Evolutionary conservation across 768 basidiomycete genomes (phyloP).

Genomic region (Pleurotus eryngii): DNA sequence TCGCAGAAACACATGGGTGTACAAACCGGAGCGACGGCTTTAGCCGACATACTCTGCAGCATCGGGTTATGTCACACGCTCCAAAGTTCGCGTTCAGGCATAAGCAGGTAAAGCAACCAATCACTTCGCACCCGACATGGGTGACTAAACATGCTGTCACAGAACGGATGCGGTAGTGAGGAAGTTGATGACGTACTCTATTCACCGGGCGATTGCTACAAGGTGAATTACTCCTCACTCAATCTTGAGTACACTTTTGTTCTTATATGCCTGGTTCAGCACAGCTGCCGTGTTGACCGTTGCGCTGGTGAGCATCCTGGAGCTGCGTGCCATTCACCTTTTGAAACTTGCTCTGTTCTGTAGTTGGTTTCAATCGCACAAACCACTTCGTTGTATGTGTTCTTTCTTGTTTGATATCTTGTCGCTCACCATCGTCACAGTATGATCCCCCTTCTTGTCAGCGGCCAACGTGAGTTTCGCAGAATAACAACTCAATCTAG

Average conservation of each 20-base stretch:
- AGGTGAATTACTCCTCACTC: not conserved
- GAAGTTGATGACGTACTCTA: not conserved
- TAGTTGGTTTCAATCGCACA: not conserved
- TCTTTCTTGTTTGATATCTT: not conserved
- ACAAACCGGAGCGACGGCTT: not conserved
- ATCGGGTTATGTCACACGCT: not conserved
- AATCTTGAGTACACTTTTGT: not conserved
- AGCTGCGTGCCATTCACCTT: too few relatives aligned
- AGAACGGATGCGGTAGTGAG: not conserved
- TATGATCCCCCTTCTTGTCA: not conserved
- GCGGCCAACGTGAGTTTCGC: not conserved
- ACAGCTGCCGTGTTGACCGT: not conserved
- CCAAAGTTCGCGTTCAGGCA: not conserved
- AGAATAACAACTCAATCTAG: not conserved
- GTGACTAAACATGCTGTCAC: not conserved
- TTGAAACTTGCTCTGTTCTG: too few relatives aligned
- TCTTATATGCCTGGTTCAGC: not conserved
- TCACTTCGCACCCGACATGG: too few relatives aligned
- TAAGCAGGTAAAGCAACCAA: not conserved
- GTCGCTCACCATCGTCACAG: not conserved
- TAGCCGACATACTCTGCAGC: not conserved
- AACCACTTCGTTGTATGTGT: not conserved
- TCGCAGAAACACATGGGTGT: not conserved
- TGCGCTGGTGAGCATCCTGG: too few relatives aligned
- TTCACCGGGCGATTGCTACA: not conserved